These are phyloP conservation scores for Mucor piriformis DNA, from an alignment of 371 early-diverging fungal genomes.

Conservation along the genomic window DNA sequence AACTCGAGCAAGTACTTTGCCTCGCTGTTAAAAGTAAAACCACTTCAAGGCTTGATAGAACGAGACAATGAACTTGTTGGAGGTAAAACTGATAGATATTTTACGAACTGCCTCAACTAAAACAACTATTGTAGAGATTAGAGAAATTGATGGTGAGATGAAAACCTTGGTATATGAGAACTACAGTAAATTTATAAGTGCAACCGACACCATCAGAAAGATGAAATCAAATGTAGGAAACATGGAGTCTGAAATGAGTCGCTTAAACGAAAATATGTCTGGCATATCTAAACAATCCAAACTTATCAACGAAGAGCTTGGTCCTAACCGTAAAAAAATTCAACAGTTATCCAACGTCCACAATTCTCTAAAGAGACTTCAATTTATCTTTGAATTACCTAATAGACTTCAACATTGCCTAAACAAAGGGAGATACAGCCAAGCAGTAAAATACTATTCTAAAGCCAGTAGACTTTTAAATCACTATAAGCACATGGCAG, in stretches of 20 bases:
- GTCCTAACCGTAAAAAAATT: slow-evolving; percentile 73
- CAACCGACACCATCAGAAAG: slow-evolving; percentile 88
- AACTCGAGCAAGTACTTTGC: slow-evolving; percentile 77
- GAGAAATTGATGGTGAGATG: slow-evolving; percentile 93
- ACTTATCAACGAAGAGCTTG: slow-evolving; percentile 61
- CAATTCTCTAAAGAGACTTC: slow-evolving; percentile 73
- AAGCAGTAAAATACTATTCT: slow-evolving; percentile 81
- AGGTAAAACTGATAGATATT: too few species aligned
- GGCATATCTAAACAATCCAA: slow-evolving; percentile 62
- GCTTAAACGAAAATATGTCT: slow-evolving; percentile 70
- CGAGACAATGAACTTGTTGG: slow-evolving; percentile 76
- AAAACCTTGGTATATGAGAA: slow-evolving; percentile 96
- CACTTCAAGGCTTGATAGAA: slow-evolving; percentile 68
- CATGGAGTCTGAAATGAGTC: slow-evolving; percentile 80
- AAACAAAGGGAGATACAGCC: slow-evolving; percentile 59
- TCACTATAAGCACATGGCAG: slow-evolving; percentile 73
- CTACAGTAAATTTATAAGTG: slow-evolving; percentile 93
- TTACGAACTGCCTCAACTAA: too few species aligned
- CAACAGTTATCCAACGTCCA: slow-evolving; percentile 78
- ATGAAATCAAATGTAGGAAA: slow-evolving; percentile 78
- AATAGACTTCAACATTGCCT: slow-evolving; percentile 66
- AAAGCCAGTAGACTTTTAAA: slow-evolving; percentile 71
- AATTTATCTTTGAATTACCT: slow-evolving; percentile 88
- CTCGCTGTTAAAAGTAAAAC: slow-evolving; percentile 67
- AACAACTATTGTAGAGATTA: slow-evolving; percentile 57